These are phyloP conservation scores for Arabidopsis hybrid DNA, from an alignment of 441 rosid genomes.

Conservation along the genomic window DNA sequence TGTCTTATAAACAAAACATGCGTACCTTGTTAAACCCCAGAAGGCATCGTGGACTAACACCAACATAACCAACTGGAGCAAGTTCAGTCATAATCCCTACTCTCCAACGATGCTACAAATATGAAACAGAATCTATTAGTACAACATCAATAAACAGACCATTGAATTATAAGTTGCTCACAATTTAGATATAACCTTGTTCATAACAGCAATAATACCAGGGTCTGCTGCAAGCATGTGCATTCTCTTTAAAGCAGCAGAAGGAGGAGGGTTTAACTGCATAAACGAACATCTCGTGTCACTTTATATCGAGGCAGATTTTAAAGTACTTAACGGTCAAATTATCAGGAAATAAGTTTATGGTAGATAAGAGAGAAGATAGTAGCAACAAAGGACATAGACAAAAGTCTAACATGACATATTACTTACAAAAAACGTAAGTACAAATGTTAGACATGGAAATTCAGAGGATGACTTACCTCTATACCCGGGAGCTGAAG, in stretches of 20 bases:
- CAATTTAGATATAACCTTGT: conserved; percentile 61
- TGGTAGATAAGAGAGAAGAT: too few species aligned
- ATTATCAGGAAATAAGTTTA: not conserved
- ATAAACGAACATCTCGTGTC: not conserved
- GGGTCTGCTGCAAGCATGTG: conserved; percentile 98
- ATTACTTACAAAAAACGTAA: not conserved
- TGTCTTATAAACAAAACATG: not conserved
- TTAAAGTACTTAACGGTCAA: not conserved
- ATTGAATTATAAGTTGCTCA: conserved; percentile 13
- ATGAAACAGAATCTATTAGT: conserved; percentile 18
- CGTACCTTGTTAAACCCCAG: conserved; percentile 93
- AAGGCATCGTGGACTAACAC: conserved; percentile 84
- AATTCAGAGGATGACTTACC: conserved; percentile 46
- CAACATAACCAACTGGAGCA: conserved; percentile 98
- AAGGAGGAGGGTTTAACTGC: conserved; percentile 86
- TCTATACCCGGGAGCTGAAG: conserved; percentile 83
- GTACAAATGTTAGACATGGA: not conserved
- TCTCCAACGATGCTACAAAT: conserved; percentile 83
- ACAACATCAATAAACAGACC: conserved; percentile 7
- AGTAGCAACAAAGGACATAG: too few species aligned
- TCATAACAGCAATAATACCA: conserved; percentile 91
- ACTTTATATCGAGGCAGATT: not conserved
- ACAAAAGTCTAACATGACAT: too few species aligned
- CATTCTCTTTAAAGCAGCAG: conserved; percentile 91
- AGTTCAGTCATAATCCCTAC: conserved; percentile 94